phyloP scores from a whole-genome alignment of 78 protist genomes.

The Dictyostelium firmibasis region DNA sequence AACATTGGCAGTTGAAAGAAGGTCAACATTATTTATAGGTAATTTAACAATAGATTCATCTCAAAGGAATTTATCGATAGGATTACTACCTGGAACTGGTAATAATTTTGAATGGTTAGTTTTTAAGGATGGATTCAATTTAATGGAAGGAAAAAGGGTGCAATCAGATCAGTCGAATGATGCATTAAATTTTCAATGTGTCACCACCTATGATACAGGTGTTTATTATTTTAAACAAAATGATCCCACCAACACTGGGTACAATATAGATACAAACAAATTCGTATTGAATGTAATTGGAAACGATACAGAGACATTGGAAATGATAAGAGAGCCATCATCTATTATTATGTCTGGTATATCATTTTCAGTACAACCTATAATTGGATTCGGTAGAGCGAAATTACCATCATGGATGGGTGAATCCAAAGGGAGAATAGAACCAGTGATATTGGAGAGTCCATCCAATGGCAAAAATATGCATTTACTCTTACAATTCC shows the following conservation, averaged over 20 bases:
- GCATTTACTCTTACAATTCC: background rate
- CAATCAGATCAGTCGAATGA: background rate
- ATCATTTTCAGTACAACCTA: constrained; percentile 21
- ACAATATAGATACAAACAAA: background rate
- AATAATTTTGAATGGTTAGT: background rate
- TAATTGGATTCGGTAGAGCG: constrained; percentile 19
- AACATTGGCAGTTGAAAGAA: background rate
- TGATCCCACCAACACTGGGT: constrained; percentile 41
- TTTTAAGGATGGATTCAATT: constrained; percentile 13
- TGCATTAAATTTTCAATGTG: constrained; percentile 31
- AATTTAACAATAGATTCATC: background rate
- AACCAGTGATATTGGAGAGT: constrained; percentile 6
- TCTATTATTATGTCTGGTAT: background rate
- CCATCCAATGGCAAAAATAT: background rate
- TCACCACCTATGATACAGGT: constrained; percentile 48
- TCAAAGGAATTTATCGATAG: constrained; percentile 6
- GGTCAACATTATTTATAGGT: constrained; percentile 26
- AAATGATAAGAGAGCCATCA: background rate
- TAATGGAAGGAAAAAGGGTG: background rate
- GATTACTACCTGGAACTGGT: constrained; percentile 4
- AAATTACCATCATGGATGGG: background rate
- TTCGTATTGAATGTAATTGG: constrained; percentile 47
- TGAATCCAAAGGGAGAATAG: background rate
- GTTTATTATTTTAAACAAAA: constrained; percentile 7
- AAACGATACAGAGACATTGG: constrained; percentile 29